phyloP scores from a whole-genome alignment of 2,329 filamentous ascomycete genomes.

The Neopestalotiopsis sp. region DNA sequence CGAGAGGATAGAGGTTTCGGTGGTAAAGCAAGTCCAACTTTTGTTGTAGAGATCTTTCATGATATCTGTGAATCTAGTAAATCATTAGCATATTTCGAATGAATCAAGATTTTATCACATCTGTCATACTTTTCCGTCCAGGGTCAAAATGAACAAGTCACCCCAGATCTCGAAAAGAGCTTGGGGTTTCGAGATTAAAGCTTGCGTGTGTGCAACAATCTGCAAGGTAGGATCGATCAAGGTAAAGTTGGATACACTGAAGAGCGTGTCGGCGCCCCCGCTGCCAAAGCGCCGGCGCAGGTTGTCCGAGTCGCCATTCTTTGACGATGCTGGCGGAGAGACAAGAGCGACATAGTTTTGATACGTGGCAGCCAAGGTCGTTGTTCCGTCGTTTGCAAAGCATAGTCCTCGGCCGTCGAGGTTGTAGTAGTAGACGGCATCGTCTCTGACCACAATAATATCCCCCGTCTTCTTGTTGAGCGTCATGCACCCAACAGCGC shows the following conservation, averaged over 20 bases:
- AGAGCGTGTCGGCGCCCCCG: conserved; percentile 75
- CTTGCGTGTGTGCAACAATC: conserved; percentile 88
- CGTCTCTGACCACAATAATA: conserved; percentile 89
- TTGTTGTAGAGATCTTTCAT: conserved; percentile 88
- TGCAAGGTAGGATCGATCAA: conserved; percentile 91
- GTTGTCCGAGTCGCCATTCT: conserved; percentile 59
- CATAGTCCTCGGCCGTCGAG: conserved; percentile 84
- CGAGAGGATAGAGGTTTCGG: conserved; percentile 87
- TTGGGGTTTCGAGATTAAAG: conserved; percentile 80
- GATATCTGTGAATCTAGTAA: conserved; percentile 78
- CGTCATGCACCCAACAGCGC: conserved; percentile 94
- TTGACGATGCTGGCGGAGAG: conserved; percentile 70
- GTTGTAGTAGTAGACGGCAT: conserved; percentile 94
- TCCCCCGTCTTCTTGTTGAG: conserved; percentile 81
- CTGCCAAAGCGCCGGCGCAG: conserved; percentile 76
- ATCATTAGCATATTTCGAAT: conserved; percentile 27
- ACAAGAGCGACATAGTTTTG: conserved; percentile 87
- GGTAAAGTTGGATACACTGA: conserved; percentile 87
- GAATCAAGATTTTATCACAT: neutral
- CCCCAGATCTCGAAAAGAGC: conserved; percentile 88
- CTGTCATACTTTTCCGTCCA: conserved; percentile 81
- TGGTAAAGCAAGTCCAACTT: conserved; percentile 94
- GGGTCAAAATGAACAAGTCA: conserved; percentile 86
- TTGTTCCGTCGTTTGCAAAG: conserved; percentile 89
- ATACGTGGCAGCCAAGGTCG: conserved; percentile 80